These are phyloP conservation scores for Alternaria solani DNA, from an alignment of 2,329 filamentous ascomycete genomes.

Conservation along the genomic window DNA sequence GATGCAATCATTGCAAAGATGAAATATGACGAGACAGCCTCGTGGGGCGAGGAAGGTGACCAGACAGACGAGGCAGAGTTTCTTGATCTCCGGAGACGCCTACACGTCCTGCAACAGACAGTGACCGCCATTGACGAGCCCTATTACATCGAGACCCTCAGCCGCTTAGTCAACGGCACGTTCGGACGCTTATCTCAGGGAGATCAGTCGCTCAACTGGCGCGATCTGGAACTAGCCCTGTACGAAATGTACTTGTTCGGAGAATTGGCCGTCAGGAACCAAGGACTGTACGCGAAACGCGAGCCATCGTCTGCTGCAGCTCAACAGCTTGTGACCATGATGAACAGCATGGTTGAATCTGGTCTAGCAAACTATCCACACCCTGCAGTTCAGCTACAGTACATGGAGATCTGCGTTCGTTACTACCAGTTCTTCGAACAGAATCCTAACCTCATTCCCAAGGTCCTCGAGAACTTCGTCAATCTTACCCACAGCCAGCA, in stretches of 20 bases:
- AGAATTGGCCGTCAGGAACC: slow-evolving; percentile 87
- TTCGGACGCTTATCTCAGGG: slow-evolving; percentile 78
- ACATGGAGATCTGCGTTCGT: slow-evolving; percentile 97
- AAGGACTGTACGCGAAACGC: slow-evolving; percentile 85
- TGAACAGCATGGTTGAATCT: slow-evolving; percentile 93
- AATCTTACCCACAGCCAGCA: slow-evolving; percentile 87
- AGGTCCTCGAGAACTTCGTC: slow-evolving; percentile 90
- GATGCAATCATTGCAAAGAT: slow-evolving; percentile 95
- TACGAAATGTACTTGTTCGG: slow-evolving; percentile 97
- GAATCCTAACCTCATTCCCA: slow-evolving; percentile 80
- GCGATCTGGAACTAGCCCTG: slow-evolving; percentile 90
- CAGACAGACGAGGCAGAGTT: slow-evolving; percentile 98
- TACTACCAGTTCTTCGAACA: slow-evolving; percentile 93
- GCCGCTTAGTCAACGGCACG: slow-evolving; percentile 84
- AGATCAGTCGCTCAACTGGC: slow-evolving; percentile 85
- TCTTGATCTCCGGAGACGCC: slow-evolving; percentile 86
- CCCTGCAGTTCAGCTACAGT: slow-evolving; percentile 91
- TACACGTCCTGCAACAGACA: slow-evolving; percentile 91
- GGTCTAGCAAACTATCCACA: slow-evolving; percentile 89
- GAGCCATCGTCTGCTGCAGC: slow-evolving; percentile 80
- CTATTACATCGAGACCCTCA: slow-evolving; percentile 88
- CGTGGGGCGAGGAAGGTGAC: slow-evolving; percentile 92
- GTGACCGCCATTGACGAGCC: slow-evolving; percentile 87
- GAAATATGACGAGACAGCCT: slow-evolving; percentile 94
- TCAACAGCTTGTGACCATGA: slow-evolving; percentile 86